phyloP scores from a whole-genome alignment of 2,329 filamentous ascomycete genomes.

The Chaetomium sp. region DNA sequence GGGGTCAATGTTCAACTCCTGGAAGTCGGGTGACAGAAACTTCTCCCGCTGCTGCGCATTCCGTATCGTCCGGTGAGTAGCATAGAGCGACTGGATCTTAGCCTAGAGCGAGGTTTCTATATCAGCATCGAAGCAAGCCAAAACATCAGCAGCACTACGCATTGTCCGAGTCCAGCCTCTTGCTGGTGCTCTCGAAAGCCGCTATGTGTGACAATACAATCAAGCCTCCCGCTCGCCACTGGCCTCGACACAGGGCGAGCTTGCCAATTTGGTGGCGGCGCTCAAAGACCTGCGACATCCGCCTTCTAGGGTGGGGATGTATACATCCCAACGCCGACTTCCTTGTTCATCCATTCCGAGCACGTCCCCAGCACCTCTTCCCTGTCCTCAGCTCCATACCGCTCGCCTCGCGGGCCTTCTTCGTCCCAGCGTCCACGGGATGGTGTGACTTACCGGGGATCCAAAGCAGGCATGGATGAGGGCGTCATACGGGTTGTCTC shows the following conservation, averaged over 20 bases:
- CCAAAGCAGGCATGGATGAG: conserved; percentile 69
- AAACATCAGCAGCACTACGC: not conserved
- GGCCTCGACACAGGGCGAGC: not conserved
- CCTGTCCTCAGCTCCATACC: not conserved
- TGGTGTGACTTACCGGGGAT: conserved; percentile 63
- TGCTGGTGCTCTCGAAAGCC: not conserved
- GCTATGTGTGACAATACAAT: not conserved
- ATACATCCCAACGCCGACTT: not conserved
- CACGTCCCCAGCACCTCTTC: not conserved
- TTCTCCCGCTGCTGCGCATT: conserved; percentile 75
- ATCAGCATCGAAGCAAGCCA: conserved; percentile 11
- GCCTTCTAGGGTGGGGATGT: not conserved
- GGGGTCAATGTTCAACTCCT: conserved; percentile 73
- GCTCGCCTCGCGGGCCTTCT: too few relatives aligned
- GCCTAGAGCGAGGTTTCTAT: conserved; percentile 46
- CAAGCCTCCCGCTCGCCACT: not conserved
- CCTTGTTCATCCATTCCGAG: not conserved
- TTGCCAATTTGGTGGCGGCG: not conserved
- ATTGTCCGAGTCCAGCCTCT: not conserved
- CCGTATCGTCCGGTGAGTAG: conserved; percentile 70
- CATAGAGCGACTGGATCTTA: conserved; percentile 72
- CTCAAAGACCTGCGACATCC: not conserved
- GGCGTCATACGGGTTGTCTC: conserved; percentile 75
- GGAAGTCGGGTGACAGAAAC: conserved; percentile 69
- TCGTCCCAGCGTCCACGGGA: not conserved